phyloP scores from a whole-genome alignment of 2,329 filamentous ascomycete genomes.

The Rosellinia necatrix region DNA sequence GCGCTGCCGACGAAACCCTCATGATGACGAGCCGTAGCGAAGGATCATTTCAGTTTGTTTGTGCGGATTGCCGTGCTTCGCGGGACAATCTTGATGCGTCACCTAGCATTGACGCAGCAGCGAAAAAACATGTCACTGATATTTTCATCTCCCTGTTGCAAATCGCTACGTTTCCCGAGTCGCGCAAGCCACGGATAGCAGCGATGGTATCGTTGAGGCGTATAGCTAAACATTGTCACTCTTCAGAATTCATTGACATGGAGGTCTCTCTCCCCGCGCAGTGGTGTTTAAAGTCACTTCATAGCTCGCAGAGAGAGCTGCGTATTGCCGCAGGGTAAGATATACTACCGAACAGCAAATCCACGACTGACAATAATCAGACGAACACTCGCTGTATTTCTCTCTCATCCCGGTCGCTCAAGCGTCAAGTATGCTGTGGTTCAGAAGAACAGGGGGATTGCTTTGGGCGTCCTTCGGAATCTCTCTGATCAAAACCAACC shows the following conservation, averaged over 20 bases:
- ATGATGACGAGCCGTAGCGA: constrained; percentile 19
- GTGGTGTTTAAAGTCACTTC: constrained; percentile 80
- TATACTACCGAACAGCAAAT: constrained; percentile 17
- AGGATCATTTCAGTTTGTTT: constrained; percentile 24
- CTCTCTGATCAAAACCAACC: constrained; percentile 71
- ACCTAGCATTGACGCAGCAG: constrained; percentile 30
- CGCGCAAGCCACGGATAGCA: constrained; percentile 66
- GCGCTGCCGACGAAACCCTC: constrained; percentile 57
- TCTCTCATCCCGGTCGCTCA: constrained; percentile 51
- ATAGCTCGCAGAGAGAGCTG: constrained; percentile 83
- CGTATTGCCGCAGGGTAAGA: constrained; percentile 76
- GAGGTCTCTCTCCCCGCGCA: constrained; percentile 71
- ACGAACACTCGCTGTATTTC: constrained; percentile 68
- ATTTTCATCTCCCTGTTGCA: constrained; percentile 54
- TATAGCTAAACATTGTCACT: constrained; percentile 68
- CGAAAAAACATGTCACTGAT: constrained; percentile 47
- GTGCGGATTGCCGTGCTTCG: constrained; percentile 32
- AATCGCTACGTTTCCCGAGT: constrained; percentile 53
- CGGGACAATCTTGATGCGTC: constrained; percentile 7
- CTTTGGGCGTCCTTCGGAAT: constrained; percentile 71
- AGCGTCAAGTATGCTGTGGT: constrained; percentile 49
- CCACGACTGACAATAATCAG: constrained; percentile 45
- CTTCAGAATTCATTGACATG: constrained; percentile 66
- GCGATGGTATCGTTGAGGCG: constrained; percentile 74
- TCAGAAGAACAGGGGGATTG: constrained; percentile 69